Percentiles rank a stretch among this genome's conserved stretches.
Conservation (phyloP, 306 rosid genomes). For the Pterocarpus santalinus region DNA sequence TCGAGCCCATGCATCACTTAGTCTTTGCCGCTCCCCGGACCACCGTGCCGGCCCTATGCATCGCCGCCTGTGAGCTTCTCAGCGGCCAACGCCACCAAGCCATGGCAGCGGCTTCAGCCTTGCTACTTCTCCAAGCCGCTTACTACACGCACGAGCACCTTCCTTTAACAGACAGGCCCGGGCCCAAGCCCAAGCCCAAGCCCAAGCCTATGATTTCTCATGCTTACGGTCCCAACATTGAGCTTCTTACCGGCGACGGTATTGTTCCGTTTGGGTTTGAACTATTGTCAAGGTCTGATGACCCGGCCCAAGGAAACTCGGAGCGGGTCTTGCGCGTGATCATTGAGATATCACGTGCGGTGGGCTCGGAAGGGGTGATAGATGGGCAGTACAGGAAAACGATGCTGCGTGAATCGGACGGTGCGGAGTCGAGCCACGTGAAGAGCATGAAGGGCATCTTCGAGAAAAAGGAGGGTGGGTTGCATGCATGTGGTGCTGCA, state of each 20-base stretch:
- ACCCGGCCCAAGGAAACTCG: conserved; percentile 44
- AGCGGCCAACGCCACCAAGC: conserved; percentile 64
- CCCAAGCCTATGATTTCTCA: conserved; percentile 15
- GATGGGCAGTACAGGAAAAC: conserved; percentile 50
- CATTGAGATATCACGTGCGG: conserved; percentile 65
- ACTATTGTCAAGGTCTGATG: conserved; percentile 52
- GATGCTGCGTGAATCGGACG: neutral
- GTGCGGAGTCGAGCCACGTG: neutral
- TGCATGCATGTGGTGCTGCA: conserved; percentile 76
- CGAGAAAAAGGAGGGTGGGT: conserved; percentile 62
- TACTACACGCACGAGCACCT: conserved; percentile 60
- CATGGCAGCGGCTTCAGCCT: conserved; percentile 74
- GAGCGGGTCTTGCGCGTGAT: conserved; percentile 60
- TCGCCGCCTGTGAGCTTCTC: conserved; percentile 75
- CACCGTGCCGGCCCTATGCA: conserved; percentile 69
- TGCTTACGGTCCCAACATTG: conserved; percentile 47
- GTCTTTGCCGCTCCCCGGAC: conserved; percentile 55
- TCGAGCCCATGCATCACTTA: conserved; percentile 71
- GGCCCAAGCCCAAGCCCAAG: neutral
- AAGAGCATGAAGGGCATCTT: neutral
- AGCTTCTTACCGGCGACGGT: conserved; percentile 64
- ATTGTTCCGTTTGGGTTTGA: conserved; percentile 64
- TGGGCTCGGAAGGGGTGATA: conserved; percentile 63
- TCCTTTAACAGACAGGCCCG: conserved; percentile 44
- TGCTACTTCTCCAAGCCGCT: conserved; percentile 55